Conservation (phyloP, 2,329 filamentous ascomycete species). For the Neophaeococcomyces mojaviensis region DNA sequence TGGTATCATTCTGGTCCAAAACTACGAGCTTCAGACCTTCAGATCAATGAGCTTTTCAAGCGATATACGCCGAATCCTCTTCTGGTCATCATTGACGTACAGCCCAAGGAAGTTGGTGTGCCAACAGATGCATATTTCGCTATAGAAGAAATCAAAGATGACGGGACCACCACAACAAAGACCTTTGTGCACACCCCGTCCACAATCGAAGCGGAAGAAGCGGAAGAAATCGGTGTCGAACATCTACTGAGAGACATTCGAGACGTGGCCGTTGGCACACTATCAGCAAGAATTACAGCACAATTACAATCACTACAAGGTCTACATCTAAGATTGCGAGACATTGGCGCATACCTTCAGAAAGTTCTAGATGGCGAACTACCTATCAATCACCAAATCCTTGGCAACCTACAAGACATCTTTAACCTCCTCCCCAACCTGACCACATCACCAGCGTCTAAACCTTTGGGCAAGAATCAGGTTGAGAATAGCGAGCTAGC, state of each 20-base stretch:
- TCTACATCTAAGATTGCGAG: conserved; percentile 83
- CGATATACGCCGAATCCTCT: conserved; percentile 94
- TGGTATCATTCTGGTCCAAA: conserved; percentile 99
- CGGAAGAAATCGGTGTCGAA: conserved; percentile 97
- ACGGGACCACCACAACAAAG: conserved; percentile 91
- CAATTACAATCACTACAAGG: conserved; percentile 96
- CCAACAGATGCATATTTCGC: conserved; percentile 99
- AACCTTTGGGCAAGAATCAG: conserved; percentile 48
- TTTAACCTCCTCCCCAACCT: conserved; percentile 98
- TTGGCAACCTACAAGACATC: conserved; percentile 97
- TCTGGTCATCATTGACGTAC: conserved; percentile 95
- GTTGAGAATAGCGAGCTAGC: conserved; percentile 74
- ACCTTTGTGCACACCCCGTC: conserved; percentile 98
- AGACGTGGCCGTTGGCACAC: conserved; percentile 91
- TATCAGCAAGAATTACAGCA: conserved; percentile 93
- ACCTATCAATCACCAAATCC: conserved; percentile 92
- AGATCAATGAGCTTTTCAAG: conserved; percentile 99
- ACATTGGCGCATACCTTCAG: conserved; percentile 91
- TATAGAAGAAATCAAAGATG: conserved; percentile 98
- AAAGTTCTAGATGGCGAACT: conserved; percentile 90
- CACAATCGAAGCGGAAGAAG: conserved; percentile 97
- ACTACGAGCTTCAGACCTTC: conserved; percentile 87
- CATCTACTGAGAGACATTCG: conserved; percentile 96
- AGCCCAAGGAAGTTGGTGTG: conserved; percentile 94
- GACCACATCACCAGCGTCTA: conserved; percentile 63